Base-by-base conservation (phyloP, 2,329 filamentous ascomycete genomes). In the Cordyceps cicadae region DNA sequence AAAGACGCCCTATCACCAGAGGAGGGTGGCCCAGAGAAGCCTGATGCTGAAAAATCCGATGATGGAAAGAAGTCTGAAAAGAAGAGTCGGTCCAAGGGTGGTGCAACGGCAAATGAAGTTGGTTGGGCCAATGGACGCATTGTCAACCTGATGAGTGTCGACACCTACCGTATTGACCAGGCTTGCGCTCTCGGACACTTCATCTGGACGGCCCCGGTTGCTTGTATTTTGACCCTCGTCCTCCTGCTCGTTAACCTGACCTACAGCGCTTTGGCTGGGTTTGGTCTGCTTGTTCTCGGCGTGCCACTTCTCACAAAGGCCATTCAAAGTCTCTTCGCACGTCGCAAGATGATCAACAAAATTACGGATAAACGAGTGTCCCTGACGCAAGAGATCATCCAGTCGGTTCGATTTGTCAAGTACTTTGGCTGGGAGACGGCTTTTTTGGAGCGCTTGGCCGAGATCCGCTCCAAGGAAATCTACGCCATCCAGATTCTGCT, bases 91-190 rank as follows among this genome's bases (percentile, higher is more conserved):
- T 2, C 9, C 0, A 39, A 54, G 12, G 32, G 41, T 24, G 32
- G 41, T 12, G 51, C 19, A 6, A 54, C 43, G 21, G 41, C 58
- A 17, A 89, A 94, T 67, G 89, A 88, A 3, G 79, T 84, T 24
- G 94, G 93, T 26, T 97, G 93, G 93, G 87, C 87, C 61, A 97
- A 97, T 68, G 94, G 94, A 24, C 86, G 91, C 64, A 90, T 97
- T 57, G 86, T 94, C 70, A 96, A 95, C 66, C 71, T 97, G 66
- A 97, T 97, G 92, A 93, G 90, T 63, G 91, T 94, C 50, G 93
- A 97, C 70, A 95, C 92, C 0, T 95, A 96, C 73, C 90, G 93
- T 66, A 81, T 99, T 63, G 92, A 97, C 68, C 88, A 92, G 70
- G 92, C 92, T 1, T 90, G 84, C 45, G 91, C 90, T 48, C 82